Evolutionary conservation across 139 green algal genomes (phyloP).

Genomic region (Chlamydomonas applanata): DNA sequence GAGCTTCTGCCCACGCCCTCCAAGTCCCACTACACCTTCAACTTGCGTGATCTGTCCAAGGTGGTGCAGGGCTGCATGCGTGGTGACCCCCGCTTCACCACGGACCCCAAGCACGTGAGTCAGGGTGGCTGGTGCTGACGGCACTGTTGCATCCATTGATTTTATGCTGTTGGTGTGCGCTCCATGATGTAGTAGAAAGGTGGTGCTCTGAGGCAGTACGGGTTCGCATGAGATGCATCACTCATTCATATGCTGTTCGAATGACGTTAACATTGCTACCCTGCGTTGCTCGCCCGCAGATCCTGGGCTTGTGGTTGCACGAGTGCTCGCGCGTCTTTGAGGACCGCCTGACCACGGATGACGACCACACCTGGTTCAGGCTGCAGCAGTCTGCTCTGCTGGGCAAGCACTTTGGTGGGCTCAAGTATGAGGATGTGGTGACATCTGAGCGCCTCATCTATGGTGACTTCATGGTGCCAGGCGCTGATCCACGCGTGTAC

Average conservation of each 20-base stretch:
- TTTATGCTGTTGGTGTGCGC: neutral
- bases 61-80: conserved; percentile 74
- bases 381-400: conserved; percentile 36
- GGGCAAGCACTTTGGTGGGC: conserved; percentile 1
- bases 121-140: neutral
- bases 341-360: conserved; percentile 73
- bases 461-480: conserved; percentile 70
- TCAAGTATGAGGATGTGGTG: conserved; percentile 46
- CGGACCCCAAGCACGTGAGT: conserved; percentile 35
- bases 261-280: too few relatives aligned
- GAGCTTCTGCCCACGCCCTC: conserved; percentile 73
- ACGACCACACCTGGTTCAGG: conserved; percentile 73
- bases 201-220: too few relatives aligned
- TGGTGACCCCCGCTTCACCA: conserved; percentile 46
- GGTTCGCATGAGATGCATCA: too few relatives aligned
- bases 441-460: conserved; percentile 62
- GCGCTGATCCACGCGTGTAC: conserved; percentile 62
- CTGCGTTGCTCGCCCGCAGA: conserved; percentile 12
- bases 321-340: conserved; percentile 70
- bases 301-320: conserved; percentile 73
- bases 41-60: conserved; percentile 73
- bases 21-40: conserved; percentile 81
- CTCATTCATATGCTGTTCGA: too few relatives aligned
- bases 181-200: neutral
- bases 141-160: neutral